Base-by-base conservation (phyloP, 1,139 yeast species). In the Pneumocystis murina region DNA sequence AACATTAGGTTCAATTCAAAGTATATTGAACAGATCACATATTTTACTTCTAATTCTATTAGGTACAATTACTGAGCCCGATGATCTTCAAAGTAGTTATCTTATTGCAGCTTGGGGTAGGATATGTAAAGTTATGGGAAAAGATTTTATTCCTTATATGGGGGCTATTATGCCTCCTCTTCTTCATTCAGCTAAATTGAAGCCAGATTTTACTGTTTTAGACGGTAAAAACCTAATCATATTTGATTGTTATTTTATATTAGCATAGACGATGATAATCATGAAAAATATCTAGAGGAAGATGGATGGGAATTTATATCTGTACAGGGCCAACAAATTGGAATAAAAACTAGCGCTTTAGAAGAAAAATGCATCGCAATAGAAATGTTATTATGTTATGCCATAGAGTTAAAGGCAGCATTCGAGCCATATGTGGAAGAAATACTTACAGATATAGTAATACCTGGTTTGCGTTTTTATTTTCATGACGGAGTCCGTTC, bases 31-130 rank as follows among this genome's bases (percentile, higher is more conserved):
- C 28, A 24, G 2, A 24, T 12, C 17, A 24, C 14, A 12, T 48
- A 24, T 24, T 24, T 24, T 20, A 3, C 24, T 48, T 48, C 14
- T 48, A 48, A 48, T 48, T 48, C 20, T 48, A 12, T 48, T 48
- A 48, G 55, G n/a, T 24, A 24, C 72, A 30, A 69, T 72, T 62
- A 69, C 72, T 17, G 77, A 74, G 24, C 74, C 73, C 60, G 96
- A 89, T 71, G 97, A 91, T 72, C 96, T 96, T 57, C 86, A 94
- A 30, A 86, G 83, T 68, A 82, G 87, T 63, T 91, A 89, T 71
- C 79, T 92, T 69, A 95, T 90, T 69, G 96, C 89, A 74, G 97
- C 96, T 61, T 92, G 98, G 98, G 91, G 95, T 64, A 83, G 98
- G 71, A 80, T 92, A 62, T 92, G 98, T 72, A 82, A 87, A 70